Conservation (phyloP, 495 filamentous ascomycete species). For the Lasiosphaeris hirsuta region DNA sequence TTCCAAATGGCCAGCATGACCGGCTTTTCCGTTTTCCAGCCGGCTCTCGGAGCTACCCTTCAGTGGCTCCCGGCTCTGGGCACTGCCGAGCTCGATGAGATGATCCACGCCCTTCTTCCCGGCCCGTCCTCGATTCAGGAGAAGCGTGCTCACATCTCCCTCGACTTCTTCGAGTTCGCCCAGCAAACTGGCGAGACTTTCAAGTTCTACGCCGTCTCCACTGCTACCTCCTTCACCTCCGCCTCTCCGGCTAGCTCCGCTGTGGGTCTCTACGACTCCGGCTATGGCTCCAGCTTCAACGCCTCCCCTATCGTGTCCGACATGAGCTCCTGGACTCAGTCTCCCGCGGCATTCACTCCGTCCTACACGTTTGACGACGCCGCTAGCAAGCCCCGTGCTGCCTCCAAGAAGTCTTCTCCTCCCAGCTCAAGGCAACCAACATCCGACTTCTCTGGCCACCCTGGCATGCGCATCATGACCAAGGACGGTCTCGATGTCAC, state of each 20-base stretch:
- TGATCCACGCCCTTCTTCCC: constrained; percentile 50
- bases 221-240: constrained; percentile 27
- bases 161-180: constrained; percentile 51
- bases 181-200: constrained; percentile 42
- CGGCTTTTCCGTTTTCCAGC: constrained; percentile 50
- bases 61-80: constrained; percentile 54
- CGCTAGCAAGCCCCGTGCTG: constrained; percentile 14
- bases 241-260: constrained; percentile 37
- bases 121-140: constrained; percentile 48
- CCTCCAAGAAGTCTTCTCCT: constrained; percentile 22
- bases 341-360: constrained; percentile 23
- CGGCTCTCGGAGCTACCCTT: constrained; percentile 45
- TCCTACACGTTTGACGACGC: constrained; percentile 16
- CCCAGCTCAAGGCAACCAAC: constrained; percentile 27
- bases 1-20: constrained; percentile 35
- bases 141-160: constrained; percentile 50
- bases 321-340: constrained; percentile 37
- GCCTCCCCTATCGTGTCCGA: constrained; percentile 42
- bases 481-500: constrained; percentile 55
- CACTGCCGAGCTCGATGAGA: constrained; percentile 49
- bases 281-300: constrained; percentile 42
- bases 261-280: constrained; percentile 36
- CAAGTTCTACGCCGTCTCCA: constrained; percentile 50
- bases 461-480: constrained; percentile 59
- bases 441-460: constrained; percentile 45